Evolutionary conservation across 306 rosid species (phyloP), one percentile per base, ranked within the genome.

Genomic region (Clitoria ternatea): DNA sequence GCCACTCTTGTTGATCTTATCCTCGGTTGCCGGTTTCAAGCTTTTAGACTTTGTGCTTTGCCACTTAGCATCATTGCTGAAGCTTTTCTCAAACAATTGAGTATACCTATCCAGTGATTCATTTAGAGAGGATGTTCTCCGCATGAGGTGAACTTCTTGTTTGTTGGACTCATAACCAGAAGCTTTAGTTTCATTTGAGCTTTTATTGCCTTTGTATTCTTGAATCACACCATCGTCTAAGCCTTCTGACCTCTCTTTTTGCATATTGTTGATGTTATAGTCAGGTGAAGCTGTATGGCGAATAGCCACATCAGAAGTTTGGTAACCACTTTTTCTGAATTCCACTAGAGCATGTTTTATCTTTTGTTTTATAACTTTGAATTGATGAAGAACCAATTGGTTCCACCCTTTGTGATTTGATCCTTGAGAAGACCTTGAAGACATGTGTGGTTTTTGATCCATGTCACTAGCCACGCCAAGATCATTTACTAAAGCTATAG

Each of bases 351-450:
- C 82, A 52, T 80, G 90, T 75, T 71, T 84, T 74, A 94, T 85
- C 87, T 83, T 94, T 79, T 80, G 90, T 83, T 85, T 91, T 42
- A 89, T 81, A 66, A 75, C 77, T 79, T 83, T 87, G 84, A 94
- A 89, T 19, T 88, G 92, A 50, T 85, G 87, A 50, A 89, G 15
- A 43, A 91, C 99, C 77, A 80, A 33, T 45, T 89, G 92, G 79
- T 91, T 94, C 99, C 99, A 94, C 36, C 96, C 96, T 67, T 66
- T 85, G 69, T 81, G 78, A 74, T 53, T 76, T 44, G 66, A 48
- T 69, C 81, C 87, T 49, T 63, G 80, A 43, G 87, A 54, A 15
- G 76, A 33, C 27, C 66, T 74, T 13, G 68, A 80, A 76, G 86
- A 71, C 47, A 29, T 15, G 20, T 44, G 67, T 30, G 66, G 7